Base-by-base conservation (phyloP, 306 rosid genomes). In the Fragaria nilgerrensis region DNA sequence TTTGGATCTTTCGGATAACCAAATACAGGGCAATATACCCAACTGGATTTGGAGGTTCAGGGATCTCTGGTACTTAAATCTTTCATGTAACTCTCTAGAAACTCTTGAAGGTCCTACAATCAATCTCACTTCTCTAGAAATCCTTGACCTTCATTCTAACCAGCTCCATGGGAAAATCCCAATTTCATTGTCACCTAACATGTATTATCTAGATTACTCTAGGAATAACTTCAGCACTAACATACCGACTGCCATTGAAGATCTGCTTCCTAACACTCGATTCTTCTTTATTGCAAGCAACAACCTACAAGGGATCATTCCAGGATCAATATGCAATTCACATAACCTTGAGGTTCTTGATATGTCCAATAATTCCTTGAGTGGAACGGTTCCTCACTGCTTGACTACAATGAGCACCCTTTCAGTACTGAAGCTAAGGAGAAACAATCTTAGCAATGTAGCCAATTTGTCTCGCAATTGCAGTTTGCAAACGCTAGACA, bases 81-180 rank as follows among this genome's bases (percentile, higher is more conserved):
- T 92, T 68, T 90, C 95, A 36, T 48, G 72, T 72, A 92, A 92
- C 76, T 65, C 34, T 0, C 66, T 92, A 12, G 36, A 0, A 20
- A 32, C 43, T n/a, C 11, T 80, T 1, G 82, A 68, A 58, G 84
- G 75, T 49, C 67, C 67, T 47, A 16, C 58, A 1, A 43, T 34
- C 13, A 59, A 75, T 78, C 9, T 44, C 13, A 19, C 71, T 67
- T 36, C 29, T 32, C 1, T 7, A 0, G 0, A 1, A 1, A 0
- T 10, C 52, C 71, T 87, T 23, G 90, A 87, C 75, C 82, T 87
- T 48, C 85, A 75, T 58, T 77, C 72, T 41, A 84, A 87, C 74
- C 17, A 50, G 12, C 19, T 87, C 5, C 59, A 45, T 0, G 85
- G 88, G 1, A 47, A 61, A 49, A 37, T 87, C 3, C 81, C 82